phyloP scores from a whole-genome alignment of 768 basidiomycete genomes.

The Rossbeevera mucosa region DNA sequence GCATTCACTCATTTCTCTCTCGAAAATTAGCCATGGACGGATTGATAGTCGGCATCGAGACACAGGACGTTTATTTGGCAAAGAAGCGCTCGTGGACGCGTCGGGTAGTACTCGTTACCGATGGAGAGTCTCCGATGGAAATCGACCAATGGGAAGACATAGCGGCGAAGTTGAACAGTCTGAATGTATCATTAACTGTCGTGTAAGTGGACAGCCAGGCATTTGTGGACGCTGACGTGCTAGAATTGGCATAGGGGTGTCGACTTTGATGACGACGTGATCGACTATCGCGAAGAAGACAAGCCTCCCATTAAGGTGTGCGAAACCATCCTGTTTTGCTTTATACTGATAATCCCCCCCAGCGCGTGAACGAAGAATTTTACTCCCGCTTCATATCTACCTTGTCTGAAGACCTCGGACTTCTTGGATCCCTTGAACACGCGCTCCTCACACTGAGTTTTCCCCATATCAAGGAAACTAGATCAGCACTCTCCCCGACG shows the following conservation, averaged over 20 bases:
- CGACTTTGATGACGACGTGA: slow-evolving; percentile 77
- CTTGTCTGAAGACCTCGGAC: slow-evolving; percentile 30
- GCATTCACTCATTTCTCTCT: not conserved
- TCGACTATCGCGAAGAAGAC: slow-evolving; percentile 56
- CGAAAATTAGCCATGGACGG: slow-evolving; percentile 68
- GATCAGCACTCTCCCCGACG: slow-evolving; percentile 61
- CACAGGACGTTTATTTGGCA: slow-evolving; percentile 61
- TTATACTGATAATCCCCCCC: not conserved
- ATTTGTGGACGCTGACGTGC: not conserved
- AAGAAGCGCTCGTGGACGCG: slow-evolving; percentile 82
- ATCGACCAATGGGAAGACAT: slow-evolving; percentile 72
- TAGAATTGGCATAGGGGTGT: slow-evolving; percentile 54
- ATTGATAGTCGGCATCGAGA: slow-evolving; percentile 80
- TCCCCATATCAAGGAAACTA: slow-evolving; percentile 64
- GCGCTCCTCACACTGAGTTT: slow-evolving; percentile 26
- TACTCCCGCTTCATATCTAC: slow-evolving; percentile 44
- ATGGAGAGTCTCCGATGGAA: slow-evolving; percentile 74
- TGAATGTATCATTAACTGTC: slow-evolving; percentile 58
- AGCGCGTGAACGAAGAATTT: slow-evolving; percentile 76
- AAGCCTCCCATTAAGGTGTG: slow-evolving; percentile 75
- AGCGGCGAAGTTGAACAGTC: slow-evolving; percentile 56
- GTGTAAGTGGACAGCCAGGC: slow-evolving; percentile 47
- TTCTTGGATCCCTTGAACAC: slow-evolving; percentile 28
- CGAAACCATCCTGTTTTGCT: not conserved
- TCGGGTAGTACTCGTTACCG: slow-evolving; percentile 79